These are phyloP conservation scores for Pseudoscleropodium purum DNA, from an alignment of 225 moss, liverwort and hornwort species.

Conservation along the genomic window DNA sequence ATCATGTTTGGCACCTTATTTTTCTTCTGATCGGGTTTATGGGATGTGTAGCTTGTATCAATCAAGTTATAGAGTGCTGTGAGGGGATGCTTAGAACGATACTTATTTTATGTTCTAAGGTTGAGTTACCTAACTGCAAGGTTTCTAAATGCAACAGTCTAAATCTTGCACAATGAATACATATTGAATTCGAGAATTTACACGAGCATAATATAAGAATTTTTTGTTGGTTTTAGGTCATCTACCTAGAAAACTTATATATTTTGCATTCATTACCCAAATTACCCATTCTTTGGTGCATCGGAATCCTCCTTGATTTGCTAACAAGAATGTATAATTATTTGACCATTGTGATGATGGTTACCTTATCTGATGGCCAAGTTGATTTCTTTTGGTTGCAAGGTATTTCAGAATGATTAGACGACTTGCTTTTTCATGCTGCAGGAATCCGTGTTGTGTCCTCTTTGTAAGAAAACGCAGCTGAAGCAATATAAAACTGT, in stretches of 20 bases:
- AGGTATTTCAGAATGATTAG: neutral
- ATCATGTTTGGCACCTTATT: neutral
- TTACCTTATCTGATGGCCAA: neutral
- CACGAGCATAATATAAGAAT: neutral
- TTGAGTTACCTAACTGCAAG: neutral
- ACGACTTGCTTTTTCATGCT: neutral
- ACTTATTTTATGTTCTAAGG: neutral
- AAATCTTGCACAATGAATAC: neutral
- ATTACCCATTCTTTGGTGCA: neutral
- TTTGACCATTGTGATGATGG: neutral
- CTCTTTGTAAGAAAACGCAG: conserved; percentile 63
- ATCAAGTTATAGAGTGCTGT: neutral
- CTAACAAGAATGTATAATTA: too few species aligned
- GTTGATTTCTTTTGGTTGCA: neutral
- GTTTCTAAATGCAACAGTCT: neutral
- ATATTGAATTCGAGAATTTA: neutral
- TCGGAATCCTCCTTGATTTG: neutral
- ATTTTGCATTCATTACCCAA: neutral
- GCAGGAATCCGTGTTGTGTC: conserved; percentile 80
- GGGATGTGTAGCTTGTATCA: neutral
- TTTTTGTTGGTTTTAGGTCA: neutral
- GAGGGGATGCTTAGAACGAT: neutral
- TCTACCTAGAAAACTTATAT: neutral
- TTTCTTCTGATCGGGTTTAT: neutral
- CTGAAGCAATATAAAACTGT: conserved; percentile 61